A percentile compares a stretch with the other conserved stretches of the same genome.
These are phyloP conservation scores for Penicillium alfredii DNA, from an alignment of 495 filamentous ascomycete genomes.

Conservation along the genomic window DNA sequence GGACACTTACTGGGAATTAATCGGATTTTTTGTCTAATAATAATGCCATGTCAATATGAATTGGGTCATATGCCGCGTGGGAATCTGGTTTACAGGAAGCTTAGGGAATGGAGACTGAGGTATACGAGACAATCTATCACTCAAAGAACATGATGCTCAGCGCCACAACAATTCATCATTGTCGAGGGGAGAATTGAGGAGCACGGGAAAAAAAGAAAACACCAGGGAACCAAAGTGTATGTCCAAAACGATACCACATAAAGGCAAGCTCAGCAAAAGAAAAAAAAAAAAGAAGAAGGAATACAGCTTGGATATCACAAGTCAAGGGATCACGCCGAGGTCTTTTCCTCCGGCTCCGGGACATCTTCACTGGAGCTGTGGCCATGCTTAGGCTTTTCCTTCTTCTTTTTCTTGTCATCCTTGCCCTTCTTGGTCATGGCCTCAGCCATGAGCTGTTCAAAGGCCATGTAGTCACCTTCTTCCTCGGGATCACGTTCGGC, in stretches of 20 bases:
- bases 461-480: conserved; percentile 97
- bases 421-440: conserved; percentile 86
- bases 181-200: no score
- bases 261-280: no score
- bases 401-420: conserved; percentile 74
- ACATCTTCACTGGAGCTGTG: conserved; percentile 6
- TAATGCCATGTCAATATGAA: no score
- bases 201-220: background rate
- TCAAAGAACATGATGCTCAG: conserved; percentile 11
- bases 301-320: no score
- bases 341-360: conserved; percentile 8
- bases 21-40: no score
- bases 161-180: no score
- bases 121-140: conserved; percentile 21
- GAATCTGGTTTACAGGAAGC: no score
- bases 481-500: conserved; percentile 89
- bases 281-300: conserved; percentile 2
- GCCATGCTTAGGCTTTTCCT: conserved; percentile 42
- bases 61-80: no score
- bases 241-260: no score
- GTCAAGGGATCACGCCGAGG: conserved; percentile 8
- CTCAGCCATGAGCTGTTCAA: conserved; percentile 96
- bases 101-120: conserved; percentile 4
- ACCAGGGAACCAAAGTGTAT: no score
- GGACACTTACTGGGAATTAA: no score